Base-by-base conservation (phyloP, 2,329 filamentous ascomycete genomes). In the Colletotrichum echinochloae region DNA sequence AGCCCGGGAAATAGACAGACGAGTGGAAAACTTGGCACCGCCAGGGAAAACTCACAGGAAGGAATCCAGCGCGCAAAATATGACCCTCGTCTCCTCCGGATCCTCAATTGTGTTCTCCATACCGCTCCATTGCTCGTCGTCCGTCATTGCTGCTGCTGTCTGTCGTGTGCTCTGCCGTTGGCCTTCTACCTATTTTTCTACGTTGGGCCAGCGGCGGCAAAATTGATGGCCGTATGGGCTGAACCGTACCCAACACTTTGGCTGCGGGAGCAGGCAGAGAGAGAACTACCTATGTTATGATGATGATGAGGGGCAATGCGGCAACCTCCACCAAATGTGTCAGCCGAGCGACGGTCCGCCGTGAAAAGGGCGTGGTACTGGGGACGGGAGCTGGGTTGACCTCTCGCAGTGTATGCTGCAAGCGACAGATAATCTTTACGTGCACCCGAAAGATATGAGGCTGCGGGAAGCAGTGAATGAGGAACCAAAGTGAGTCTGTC, bases 1-100 rank as follows among this genome's bases (percentile, higher is more conserved):
- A 39, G 44, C n/a, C 46, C 37, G 51, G 7, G 23, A 51, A 48
- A 73, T 56, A 72, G 56, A 62, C 35, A 33, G 60, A 37, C 20
- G n/a, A 26, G 6, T 9, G 23, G 2, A 26, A n/a, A 39, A 35
- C n/a, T 26, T 18, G 33, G 7, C 8, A 46, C 33, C 33, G 16
- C 23, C 20, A 33, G 60, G 55, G 23, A 63, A 46, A 46, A 87
- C 91, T 82, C 85, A 97, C 94, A 91, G 87, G 81, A 96, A 98
- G 14, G 95, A 98, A 83, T 97, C 94, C 63, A 98, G 82, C 2
- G 94, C 91, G 60, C 90, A 91, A 79, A 93, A 93, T 12, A 98
- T 87, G 59, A 97, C 94, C 72, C 87, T 87, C 59, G 90, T 85
- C 82, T 99, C 95, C 73, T 97, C 94, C 0, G 91, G 89, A 76